phyloP scores from a whole-genome alignment of 768 basidiomycete species.

The Pluteus cervinus region DNA sequence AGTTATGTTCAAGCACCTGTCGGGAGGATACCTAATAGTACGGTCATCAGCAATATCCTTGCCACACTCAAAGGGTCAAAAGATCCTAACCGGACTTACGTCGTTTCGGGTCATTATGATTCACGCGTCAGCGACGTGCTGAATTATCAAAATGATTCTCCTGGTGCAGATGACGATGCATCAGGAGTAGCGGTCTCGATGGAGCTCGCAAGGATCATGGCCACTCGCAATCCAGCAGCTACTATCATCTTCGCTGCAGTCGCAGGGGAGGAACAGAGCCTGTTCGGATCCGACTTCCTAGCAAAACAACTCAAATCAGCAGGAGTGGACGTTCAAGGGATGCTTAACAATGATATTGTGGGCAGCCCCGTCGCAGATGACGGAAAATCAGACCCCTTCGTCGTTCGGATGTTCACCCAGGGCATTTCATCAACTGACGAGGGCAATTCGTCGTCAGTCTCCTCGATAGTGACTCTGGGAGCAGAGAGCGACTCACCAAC shows the following conservation, averaged over 20 bases:
- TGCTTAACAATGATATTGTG: constrained; percentile 55
- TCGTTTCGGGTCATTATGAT: constrained; percentile 53
- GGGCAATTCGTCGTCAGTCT: constrained; percentile 27
- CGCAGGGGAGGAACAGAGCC: constrained; percentile 47
- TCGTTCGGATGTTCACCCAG: constrained; percentile 45
- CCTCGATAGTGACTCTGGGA: constrained; percentile 32
- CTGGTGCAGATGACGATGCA: constrained; percentile 49
- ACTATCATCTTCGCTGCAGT: constrained; percentile 50
- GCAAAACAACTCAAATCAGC: constrained; percentile 35
- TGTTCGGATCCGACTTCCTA: constrained; percentile 42
- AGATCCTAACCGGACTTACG: constrained; percentile 44
- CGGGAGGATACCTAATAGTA: constrained; percentile 30
- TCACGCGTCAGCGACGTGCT: constrained; percentile 33
- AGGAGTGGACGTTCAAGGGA: constrained; percentile 47
- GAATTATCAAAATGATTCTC: constrained; percentile 39
- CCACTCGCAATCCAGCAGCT: constrained; percentile 37
- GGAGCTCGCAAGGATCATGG: constrained; percentile 47
- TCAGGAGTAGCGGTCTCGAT: constrained; percentile 51
- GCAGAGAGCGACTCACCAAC: constrained; percentile 51
- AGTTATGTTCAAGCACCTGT: constrained; percentile 37
- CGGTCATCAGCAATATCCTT: constrained; percentile 45
- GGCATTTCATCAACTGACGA: constrained; percentile 44
- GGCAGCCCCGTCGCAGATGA: constrained; percentile 46
- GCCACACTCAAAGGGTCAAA: constrained; percentile 42
- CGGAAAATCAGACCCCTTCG: constrained; percentile 37